These are phyloP conservation scores for Zizania latifolia DNA, from an alignment of 176 grass and related monocot genomes.

Conservation along the genomic window DNA sequence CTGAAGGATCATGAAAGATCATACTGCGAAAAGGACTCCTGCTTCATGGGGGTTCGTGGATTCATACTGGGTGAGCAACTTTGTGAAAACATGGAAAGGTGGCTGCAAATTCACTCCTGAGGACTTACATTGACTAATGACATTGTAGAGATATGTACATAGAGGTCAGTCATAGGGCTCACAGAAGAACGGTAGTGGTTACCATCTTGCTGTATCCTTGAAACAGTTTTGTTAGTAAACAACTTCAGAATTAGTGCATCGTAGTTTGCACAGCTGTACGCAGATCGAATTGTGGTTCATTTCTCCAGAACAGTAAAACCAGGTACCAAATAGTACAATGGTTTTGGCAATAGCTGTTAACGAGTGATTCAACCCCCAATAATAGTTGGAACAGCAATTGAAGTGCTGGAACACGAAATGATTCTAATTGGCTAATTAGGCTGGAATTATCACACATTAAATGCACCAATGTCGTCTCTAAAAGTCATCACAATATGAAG, in stretches of 20 bases:
- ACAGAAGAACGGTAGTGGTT: background rate
- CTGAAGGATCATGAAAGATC: conserved; percentile 4
- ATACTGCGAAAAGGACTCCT: background rate
- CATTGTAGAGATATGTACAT: background rate
- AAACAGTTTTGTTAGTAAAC: background rate
- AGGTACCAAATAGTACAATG: background rate
- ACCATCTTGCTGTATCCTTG: background rate
- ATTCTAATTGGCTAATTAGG: background rate
- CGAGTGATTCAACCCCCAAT: background rate
- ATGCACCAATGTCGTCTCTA: conserved; percentile 8
- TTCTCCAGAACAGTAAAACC: background rate
- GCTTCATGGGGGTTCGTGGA: background rate
- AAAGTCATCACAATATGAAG: conserved; percentile 23
- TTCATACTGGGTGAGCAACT: background rate
- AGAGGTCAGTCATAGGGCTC: background rate
- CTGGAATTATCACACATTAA: background rate
- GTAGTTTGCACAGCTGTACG: background rate
- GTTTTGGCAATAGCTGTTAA: background rate
- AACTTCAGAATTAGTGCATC: background rate
- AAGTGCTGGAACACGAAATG: background rate
- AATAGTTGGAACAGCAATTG: background rate
- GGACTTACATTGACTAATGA: background rate
- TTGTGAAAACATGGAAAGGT: background rate
- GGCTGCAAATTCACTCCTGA: too few relatives aligned
- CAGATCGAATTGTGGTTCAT: background rate